Evolutionary conservation across 345 rosid genomes (phyloP).

Genomic region (Aegle marmelos): DNA sequence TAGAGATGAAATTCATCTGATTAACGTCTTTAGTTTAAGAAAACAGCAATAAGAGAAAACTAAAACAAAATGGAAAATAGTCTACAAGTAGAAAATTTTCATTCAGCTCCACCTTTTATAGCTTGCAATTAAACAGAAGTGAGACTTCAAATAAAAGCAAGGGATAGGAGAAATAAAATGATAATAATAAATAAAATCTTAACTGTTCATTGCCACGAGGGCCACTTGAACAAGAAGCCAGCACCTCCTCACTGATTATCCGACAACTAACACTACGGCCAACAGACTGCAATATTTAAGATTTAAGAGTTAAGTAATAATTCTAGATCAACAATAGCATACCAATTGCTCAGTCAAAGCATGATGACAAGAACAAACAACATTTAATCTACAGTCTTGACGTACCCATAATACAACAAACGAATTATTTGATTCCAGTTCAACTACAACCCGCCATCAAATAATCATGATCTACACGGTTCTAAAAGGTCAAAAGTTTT

Average conservation of each 20-base stretch:
- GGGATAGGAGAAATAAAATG: background rate
- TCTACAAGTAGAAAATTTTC: background rate
- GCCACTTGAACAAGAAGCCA: conserved; percentile 71
- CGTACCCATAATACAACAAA: background rate
- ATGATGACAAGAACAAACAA: background rate
- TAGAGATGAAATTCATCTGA: too few species aligned
- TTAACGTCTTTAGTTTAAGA: too few species aligned
- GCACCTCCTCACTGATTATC: conserved; percentile 70
- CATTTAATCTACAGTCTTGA: background rate
- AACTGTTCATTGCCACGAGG: conserved; percentile 92
- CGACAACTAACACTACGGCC: conserved; percentile 63
- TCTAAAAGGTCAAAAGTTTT: background rate
- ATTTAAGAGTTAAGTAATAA: conserved; percentile 16
- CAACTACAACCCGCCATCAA: background rate
- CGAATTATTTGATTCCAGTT: background rate
- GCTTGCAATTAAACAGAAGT: background rate
- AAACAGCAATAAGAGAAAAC: background rate
- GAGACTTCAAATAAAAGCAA: background rate
- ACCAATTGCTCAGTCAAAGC: background rate
- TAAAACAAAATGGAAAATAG: background rate
- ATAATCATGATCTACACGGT: background rate
- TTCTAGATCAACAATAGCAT: background rate
- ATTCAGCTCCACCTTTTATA: background rate
- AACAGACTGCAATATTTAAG: conserved; percentile 47
- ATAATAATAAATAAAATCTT: conserved; percentile 22